phyloP scores from a whole-genome alignment of 2,329 filamentous ascomycete genomes.

The Trematosphaeria pertusa region DNA sequence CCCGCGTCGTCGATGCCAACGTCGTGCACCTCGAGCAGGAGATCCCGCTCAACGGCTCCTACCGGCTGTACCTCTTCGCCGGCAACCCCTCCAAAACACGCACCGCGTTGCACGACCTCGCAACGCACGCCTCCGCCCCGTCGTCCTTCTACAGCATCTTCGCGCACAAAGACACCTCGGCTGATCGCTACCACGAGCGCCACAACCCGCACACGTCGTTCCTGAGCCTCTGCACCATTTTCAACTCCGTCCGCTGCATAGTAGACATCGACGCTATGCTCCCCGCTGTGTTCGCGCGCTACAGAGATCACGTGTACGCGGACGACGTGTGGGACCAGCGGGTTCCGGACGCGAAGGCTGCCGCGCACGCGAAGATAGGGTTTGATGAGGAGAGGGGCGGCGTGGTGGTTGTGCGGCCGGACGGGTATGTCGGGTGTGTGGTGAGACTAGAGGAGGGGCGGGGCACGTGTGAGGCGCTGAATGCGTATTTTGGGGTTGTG shows the following conservation, averaged over 20 bases:
- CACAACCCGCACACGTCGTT: conserved; percentile 86
- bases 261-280: conserved; percentile 77
- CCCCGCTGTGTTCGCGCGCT: conserved; percentile 74
- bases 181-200: conserved; percentile 70
- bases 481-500: conserved; percentile 81
- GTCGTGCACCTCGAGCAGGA: conserved; percentile 90
- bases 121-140: conserved; percentile 67
- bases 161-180: conserved; percentile 63
- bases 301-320: conserved; percentile 83
- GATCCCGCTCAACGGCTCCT: conserved; percentile 85
- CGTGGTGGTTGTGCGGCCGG: conserved; percentile 83
- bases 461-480: conserved; percentile 82
- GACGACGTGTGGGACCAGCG: conserved; percentile 79
- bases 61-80: conserved; percentile 86
- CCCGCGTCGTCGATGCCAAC: conserved; percentile 86
- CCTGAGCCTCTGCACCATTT: conserved; percentile 79
- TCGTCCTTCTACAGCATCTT: conserved; percentile 76
- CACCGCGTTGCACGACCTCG: conserved; percentile 74
- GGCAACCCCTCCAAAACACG: conserved; percentile 67
- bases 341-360: conserved; percentile 72
- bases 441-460: conserved; percentile 75
- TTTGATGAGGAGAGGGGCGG: conserved; percentile 75
- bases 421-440: conserved; percentile 85
- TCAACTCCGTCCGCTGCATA: conserved; percentile 70
- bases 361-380: conserved; percentile 88